Conservation (phyloP, 1,139 yeast genomes). For the Nakaseomyces sp. region DNA sequence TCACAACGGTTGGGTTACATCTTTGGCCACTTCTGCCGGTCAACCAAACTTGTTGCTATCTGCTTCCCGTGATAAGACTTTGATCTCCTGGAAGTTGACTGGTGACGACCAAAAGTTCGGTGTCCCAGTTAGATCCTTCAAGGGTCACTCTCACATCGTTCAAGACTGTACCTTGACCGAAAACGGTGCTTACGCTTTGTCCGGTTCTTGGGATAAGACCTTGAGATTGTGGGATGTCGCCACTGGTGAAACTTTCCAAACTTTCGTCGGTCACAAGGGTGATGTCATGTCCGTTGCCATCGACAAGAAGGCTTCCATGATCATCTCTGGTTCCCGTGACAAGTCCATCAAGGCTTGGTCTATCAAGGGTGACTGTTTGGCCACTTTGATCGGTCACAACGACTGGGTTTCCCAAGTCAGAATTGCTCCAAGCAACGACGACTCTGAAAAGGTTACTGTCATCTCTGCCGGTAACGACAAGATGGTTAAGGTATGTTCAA, state of each 20-base stretch:
- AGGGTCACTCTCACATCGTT: conserved; percentile 98
- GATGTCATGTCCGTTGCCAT: conserved; percentile 97
- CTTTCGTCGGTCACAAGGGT: conserved; percentile 97
- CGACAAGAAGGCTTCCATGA: conserved; percentile 95
- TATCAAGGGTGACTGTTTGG: conserved; percentile 97
- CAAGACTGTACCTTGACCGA: conserved; percentile 97
- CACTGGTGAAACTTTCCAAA: conserved; percentile 88
- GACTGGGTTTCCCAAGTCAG: conserved; percentile 99
- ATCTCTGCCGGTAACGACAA: conserved; percentile 99
- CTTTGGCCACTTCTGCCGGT: conserved; percentile 96
- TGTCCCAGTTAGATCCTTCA: conserved; percentile 94
- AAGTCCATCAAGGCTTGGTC: conserved; percentile 99
- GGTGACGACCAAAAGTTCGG: conserved; percentile 97
- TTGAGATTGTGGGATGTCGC: conserved; percentile 97
- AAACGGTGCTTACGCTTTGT: conserved; percentile 96
- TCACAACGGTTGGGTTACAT: conserved; percentile 92
- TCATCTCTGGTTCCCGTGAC: conserved; percentile 98
- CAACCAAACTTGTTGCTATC: conserved; percentile 98
- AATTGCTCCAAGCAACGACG: conserved; percentile 46
- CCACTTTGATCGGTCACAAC: conserved; percentile 86
- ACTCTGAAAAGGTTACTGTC: conserved; percentile 53
- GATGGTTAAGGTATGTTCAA: conserved; percentile 89
- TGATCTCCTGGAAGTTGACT: conserved; percentile 98
- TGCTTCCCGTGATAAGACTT: conserved; percentile 97
- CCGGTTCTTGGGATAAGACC: conserved; percentile 99